These are phyloP conservation scores for Biancaea sappan DNA, from an alignment of 306 rosid species.

Conservation along the genomic window DNA sequence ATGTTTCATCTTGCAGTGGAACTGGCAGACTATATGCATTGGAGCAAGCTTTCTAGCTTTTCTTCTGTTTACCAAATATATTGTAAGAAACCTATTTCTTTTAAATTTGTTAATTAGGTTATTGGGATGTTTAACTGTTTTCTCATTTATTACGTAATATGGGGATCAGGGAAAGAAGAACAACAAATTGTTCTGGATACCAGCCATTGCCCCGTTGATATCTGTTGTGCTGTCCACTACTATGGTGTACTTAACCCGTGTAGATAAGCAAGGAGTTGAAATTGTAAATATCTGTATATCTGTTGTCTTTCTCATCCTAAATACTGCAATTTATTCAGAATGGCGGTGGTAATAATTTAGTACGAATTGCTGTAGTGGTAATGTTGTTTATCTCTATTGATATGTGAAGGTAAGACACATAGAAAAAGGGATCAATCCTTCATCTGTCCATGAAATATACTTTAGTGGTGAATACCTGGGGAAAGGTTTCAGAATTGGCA, in stretches of 20 bases:
- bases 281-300: constrained; percentile 59
- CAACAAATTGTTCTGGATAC: constrained; percentile 81
- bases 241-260: constrained; percentile 84
- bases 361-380: constrained; percentile 12
- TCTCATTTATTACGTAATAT: constrained; percentile 39
- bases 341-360: constrained; percentile 6
- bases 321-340: neutral
- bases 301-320: constrained; percentile 5
- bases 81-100: constrained; percentile 54
- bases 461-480: constrained; percentile 68
- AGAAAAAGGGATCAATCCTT: constrained; percentile 84
- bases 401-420: constrained; percentile 72
- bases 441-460: constrained; percentile 67
- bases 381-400: constrained; percentile 20
- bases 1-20: constrained; percentile 73
- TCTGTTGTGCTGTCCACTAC: constrained; percentile 83
- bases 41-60: constrained; percentile 71
- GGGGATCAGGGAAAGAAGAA: constrained; percentile 82
- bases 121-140: constrained; percentile 19
- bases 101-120: neutral
- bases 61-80: constrained; percentile 70
- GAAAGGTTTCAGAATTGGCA: constrained; percentile 79
- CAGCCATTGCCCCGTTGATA: constrained; percentile 91
- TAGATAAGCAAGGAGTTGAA: constrained; percentile 82
- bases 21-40: constrained; percentile 85